Evolutionary conservation across 2,329 filamentous ascomycete species (phyloP).

Genomic region (Alternaria sp.): DNA sequence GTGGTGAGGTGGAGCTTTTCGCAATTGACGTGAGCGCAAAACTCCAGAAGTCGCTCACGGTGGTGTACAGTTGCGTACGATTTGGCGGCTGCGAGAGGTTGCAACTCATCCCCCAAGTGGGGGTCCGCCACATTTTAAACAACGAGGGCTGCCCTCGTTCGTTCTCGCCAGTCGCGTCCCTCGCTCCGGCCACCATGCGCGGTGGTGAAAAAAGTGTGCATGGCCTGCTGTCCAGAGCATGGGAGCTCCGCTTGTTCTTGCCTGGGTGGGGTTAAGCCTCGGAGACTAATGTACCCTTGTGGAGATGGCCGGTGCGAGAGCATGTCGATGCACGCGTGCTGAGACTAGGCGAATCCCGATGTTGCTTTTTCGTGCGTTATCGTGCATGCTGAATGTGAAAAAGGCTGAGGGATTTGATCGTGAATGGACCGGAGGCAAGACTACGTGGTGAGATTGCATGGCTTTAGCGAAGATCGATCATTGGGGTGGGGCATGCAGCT

Average conservation of each 20-base stretch:
- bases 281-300: constrained; percentile 12
- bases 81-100: constrained; percentile 7
- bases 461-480: constrained; percentile 2
- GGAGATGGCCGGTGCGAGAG: constrained; percentile 5
- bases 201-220: constrained; percentile 28
- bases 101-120: constrained; percentile 4
- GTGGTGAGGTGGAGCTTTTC: constrained; percentile 43
- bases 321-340: constrained; percentile 19
- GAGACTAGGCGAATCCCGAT: constrained; percentile 31
- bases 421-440: background rate
- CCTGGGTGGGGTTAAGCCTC: constrained; percentile 22
- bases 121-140: constrained; percentile 33
- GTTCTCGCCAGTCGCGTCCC: constrained; percentile 4
- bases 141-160: background rate
- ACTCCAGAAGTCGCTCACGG: constrained; percentile 52
- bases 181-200: constrained; percentile 6
- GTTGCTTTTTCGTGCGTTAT: constrained; percentile 26
- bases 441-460: background rate
- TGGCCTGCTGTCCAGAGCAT: constrained; percentile 21
- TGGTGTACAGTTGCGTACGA: constrained; percentile 7
- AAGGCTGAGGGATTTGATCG: constrained; percentile 2
- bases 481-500: constrained; percentile 1
- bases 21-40: constrained; percentile 47
- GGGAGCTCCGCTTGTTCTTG: constrained; percentile 10
- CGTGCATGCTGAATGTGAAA: background rate